Percentiles rank a stretch among this genome's conserved stretches.
These are phyloP conservation scores for Petasospora fabianii DNA, from an alignment of 1,139 yeast genomes.

Conservation along the genomic window DNA sequence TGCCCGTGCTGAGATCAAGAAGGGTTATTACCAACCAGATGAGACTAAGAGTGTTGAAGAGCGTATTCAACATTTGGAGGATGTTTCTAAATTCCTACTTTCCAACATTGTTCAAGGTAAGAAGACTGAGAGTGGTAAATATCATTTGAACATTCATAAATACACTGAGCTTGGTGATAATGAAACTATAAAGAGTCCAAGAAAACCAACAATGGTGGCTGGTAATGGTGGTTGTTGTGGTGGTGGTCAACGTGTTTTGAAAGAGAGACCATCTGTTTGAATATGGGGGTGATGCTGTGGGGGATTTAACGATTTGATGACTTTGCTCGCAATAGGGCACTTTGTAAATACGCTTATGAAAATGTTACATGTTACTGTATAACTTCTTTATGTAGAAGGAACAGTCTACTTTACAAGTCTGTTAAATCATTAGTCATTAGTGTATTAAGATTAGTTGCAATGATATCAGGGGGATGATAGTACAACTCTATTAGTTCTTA, in stretches of 20 bases:
- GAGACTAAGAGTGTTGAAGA: conserved; percentile 40
- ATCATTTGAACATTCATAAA: conserved; percentile 63
- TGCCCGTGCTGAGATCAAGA: conserved; percentile 61
- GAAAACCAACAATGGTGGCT: conserved; percentile 31
- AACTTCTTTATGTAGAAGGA: too few species aligned
- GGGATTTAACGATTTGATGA: neutral
- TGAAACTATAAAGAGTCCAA: conserved; percentile 49
- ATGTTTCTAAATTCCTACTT: conserved; percentile 63
- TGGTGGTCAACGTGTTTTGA: conserved; percentile 30
- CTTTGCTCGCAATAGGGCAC: too few species aligned
- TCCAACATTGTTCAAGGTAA: conserved; percentile 84
- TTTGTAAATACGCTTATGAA: too few species aligned
- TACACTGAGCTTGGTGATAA: conserved; percentile 91
- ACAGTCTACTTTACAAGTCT: too few species aligned
- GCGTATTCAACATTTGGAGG: conserved; percentile 61
- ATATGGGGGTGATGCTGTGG: neutral
- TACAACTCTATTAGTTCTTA: too few species aligned
- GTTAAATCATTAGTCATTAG: too few species aligned
- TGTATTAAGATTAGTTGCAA: too few species aligned
- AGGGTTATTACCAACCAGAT: conserved; percentile 50
- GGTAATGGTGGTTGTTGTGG: conserved; percentile 43
- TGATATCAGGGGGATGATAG: too few species aligned
- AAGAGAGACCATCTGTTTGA: conserved; percentile 11
- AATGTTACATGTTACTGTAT: too few species aligned
- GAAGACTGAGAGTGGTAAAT: conserved; percentile 34